Evolutionary conservation across 352 stramenopile genomes (phyloP).

Genomic region (Pythium apleroticum): DNA sequence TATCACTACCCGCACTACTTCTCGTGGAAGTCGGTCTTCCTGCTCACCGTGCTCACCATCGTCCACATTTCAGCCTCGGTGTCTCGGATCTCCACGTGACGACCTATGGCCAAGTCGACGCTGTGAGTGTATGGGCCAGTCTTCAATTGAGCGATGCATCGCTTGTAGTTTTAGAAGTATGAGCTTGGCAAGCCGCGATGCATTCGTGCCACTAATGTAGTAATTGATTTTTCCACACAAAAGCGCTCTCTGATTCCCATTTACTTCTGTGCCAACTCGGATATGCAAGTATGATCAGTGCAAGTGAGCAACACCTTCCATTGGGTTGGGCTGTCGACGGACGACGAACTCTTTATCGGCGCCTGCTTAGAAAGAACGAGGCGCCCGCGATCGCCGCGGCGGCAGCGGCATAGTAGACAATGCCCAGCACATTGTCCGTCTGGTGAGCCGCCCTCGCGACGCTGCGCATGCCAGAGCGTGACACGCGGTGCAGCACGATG

Average conservation of each 20-base stretch:
- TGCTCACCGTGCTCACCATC: constrained; percentile 61
- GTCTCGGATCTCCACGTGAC: constrained; percentile 45
- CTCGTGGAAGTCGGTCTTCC: constrained; percentile 70
- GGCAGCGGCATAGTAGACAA: constrained; percentile 79
- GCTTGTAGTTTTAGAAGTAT: constrained; percentile 1
- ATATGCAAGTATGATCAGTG: not conserved
- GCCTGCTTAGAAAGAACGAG: constrained; percentile 77
- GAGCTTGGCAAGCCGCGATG: not conserved
- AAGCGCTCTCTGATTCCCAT: not conserved
- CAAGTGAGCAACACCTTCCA: not conserved
- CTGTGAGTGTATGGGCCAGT: no score
- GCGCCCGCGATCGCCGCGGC: constrained; percentile 73
- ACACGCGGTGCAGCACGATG: constrained; percentile 54
- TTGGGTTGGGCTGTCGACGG: not conserved
- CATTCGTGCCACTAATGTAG: not conserved
- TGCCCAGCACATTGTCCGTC: constrained; percentile 57
- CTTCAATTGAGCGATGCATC: not conserved
- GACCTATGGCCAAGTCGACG: no score
- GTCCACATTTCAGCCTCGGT: constrained; percentile 60
- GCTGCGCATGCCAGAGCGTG: constrained; percentile 23
- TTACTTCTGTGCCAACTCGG: not conserved
- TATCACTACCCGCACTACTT: constrained; percentile 82
- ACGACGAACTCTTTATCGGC: constrained; percentile 42
- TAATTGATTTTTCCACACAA: not conserved
- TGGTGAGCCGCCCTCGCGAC: constrained; percentile 33